Evolutionary conservation across 1,284 basidiomycete species (phyloP).

Genomic region (Coniferiporia sulphurascens): DNA sequence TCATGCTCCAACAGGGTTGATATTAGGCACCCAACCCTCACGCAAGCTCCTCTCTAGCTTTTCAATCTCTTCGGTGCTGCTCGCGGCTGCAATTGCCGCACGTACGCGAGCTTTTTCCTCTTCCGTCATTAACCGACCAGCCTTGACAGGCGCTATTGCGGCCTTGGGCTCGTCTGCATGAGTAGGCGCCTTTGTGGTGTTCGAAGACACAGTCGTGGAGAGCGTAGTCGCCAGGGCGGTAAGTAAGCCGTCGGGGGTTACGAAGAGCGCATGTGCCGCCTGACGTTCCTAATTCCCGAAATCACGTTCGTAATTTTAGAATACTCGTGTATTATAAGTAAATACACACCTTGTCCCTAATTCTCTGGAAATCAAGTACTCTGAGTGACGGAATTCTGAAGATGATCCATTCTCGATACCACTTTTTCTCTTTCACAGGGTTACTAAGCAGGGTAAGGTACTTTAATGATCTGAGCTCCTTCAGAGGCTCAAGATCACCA

Average conservation of each 20-base stretch:
- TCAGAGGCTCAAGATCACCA: slow-evolving; percentile 83
- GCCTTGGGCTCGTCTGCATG: slow-evolving; percentile 71
- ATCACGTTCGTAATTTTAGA: slow-evolving; percentile 19
- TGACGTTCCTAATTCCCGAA: slow-evolving; percentile 59
- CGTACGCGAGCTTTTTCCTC: slow-evolving; percentile 90
- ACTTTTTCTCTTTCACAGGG: slow-evolving; percentile 89
- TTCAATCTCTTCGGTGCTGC: slow-evolving; percentile 87
- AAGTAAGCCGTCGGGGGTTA: slow-evolving; percentile 69
- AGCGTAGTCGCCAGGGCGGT: slow-evolving; percentile 80
- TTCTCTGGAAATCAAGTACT: slow-evolving; percentile 94
- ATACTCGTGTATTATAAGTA: slow-evolving; percentile 19
- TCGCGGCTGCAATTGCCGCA: slow-evolving; percentile 86
- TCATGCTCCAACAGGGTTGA: slow-evolving; percentile 72
- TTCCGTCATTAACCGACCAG: slow-evolving; percentile 84
- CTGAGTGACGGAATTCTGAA: slow-evolving; percentile 80
- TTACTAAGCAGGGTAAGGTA: slow-evolving; percentile 87
- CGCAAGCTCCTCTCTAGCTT: slow-evolving; percentile 82
- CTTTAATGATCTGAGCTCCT: slow-evolving; percentile 72
- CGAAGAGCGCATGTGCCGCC: slow-evolving; percentile 69
- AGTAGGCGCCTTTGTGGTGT: slow-evolving; percentile 51
- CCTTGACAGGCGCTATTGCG: slow-evolving; percentile 49
- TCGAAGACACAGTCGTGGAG: slow-evolving; percentile 64
- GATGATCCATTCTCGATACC: slow-evolving; percentile 94
- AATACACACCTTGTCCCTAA: slow-evolving; percentile 85
- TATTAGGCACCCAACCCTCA: slow-evolving; percentile 78